These are phyloP conservation scores for Aspergillus steynii DNA, from an alignment of 495 filamentous ascomycete genomes.

Conservation along the genomic window DNA sequence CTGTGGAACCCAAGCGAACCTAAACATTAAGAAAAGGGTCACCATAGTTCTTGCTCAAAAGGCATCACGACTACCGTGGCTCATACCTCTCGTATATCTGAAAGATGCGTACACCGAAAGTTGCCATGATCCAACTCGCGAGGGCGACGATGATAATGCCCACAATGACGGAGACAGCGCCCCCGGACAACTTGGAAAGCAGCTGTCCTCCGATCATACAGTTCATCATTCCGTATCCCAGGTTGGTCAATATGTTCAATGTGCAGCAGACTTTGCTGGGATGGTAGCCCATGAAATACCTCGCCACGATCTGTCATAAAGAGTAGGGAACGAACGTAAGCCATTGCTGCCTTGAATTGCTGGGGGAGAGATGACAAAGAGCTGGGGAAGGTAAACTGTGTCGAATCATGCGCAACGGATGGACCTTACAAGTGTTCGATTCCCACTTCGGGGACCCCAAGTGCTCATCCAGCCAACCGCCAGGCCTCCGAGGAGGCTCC, in stretches of 20 bases:
- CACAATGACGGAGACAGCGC: conserved; percentile 60
- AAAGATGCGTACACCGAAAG: conserved; percentile 74
- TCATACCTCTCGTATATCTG: conserved; percentile 62
- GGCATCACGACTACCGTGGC: neutral
- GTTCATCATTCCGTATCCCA: conserved; percentile 70
- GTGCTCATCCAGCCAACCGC: conserved; percentile 70
- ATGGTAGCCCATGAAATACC: conserved; percentile 79
- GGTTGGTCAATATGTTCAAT: conserved; percentile 67
- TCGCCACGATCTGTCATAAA: conserved; percentile 56
- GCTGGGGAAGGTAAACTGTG: neutral
- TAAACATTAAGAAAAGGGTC: conserved; percentile 21
- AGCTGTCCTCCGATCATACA: conserved; percentile 55
- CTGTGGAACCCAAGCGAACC: conserved; percentile 71
- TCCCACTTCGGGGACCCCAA: conserved; percentile 72
- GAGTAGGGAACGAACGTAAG: conserved; percentile 10
- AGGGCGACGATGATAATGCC: conserved; percentile 68
- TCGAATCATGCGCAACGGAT: conserved; percentile 5
- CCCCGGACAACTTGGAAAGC: conserved; percentile 57
- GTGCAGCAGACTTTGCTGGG: conserved; percentile 67
- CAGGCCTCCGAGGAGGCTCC: conserved; percentile 56
- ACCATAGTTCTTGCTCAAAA: neutral
- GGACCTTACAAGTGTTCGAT: conserved; percentile 63
- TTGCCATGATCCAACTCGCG: conserved; percentile 62
- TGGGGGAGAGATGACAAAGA: neutral
- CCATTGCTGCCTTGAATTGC: neutral